Evolutionary conservation across 2,329 filamentous ascomycete species (phyloP).

Genomic region (Penicillium sp.): DNA sequence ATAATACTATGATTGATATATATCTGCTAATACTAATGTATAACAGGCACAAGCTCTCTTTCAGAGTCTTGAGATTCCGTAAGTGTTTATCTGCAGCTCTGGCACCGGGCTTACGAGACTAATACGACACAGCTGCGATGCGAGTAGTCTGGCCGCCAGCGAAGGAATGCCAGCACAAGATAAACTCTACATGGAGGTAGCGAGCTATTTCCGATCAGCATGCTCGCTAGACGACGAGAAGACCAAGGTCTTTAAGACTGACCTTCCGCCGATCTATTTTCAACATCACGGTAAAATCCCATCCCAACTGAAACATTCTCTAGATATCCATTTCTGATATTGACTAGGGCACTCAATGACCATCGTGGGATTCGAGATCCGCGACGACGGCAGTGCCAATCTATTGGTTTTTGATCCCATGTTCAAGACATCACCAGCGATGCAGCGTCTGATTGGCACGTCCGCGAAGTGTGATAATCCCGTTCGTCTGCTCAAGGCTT

Average conservation of each 20-base stretch:
- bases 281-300: constrained; percentile 71
- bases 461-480: constrained; percentile 53
- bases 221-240: constrained; percentile 57
- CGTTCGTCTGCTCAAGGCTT: constrained; percentile 68
- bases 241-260: constrained; percentile 70
- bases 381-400: constrained; percentile 66
- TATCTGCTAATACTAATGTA: constrained; percentile 16
- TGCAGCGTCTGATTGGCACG: constrained; percentile 64
- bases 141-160: constrained; percentile 62
- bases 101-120: neutral
- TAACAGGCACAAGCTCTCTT: constrained; percentile 78
- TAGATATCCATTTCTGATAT: neutral
- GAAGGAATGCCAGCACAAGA: constrained; percentile 57
- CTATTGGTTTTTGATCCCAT: constrained; percentile 89
- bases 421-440: constrained; percentile 70
- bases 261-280: constrained; percentile 83
- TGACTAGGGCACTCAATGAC: constrained; percentile 80
- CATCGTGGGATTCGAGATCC: constrained; percentile 81
- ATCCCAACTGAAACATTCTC: no score
- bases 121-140: constrained; percentile 58
- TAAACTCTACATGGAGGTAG: constrained; percentile 69
- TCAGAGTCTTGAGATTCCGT: constrained; percentile 70
- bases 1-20: neutral
- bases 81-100: constrained; percentile 36
- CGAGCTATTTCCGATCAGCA: constrained; percentile 72